Evolutionary conservation across 179 eudicot genomes (phyloP).

Genomic region (Camellia oleifera): DNA sequence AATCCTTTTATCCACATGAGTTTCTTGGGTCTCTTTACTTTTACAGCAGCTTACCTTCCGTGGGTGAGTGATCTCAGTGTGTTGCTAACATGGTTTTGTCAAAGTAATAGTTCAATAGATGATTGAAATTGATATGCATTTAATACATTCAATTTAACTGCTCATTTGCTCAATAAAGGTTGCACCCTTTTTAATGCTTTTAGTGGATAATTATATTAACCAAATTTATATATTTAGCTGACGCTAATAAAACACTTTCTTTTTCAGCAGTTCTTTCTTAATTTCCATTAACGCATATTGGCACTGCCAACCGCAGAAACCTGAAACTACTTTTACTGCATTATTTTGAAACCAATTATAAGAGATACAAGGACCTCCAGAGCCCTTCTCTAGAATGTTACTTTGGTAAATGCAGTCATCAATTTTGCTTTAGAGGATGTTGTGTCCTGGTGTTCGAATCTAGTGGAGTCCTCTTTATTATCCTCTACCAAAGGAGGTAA

Average conservation of each 20-base stretch:
- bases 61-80: constrained; percentile 58
- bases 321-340: too few relatives aligned
- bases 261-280: too few relatives aligned
- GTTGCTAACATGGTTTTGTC: neutral
- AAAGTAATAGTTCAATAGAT: neutral
- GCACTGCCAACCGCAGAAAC: too few relatives aligned
- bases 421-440: neutral
- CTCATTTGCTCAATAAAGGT: neutral
- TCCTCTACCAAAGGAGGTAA: neutral
- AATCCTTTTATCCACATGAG: constrained; percentile 97
- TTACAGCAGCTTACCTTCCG: constrained; percentile 95
- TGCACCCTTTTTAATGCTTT: neutral
- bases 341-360: too few relatives aligned
- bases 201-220: neutral
- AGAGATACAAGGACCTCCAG: too few relatives aligned
- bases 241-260: too few relatives aligned
- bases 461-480: neutral
- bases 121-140: neutral
- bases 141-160: neutral
- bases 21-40: constrained; percentile 93
- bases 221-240: too few relatives aligned
- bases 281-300: too few relatives aligned
- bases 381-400: neutral
- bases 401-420: neutral
- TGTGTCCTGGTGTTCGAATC: constrained; percentile 6